These are phyloP conservation scores for Bruguiera parviflora DNA, from an alignment of 345 rosid genomes.

Conservation along the genomic window DNA sequence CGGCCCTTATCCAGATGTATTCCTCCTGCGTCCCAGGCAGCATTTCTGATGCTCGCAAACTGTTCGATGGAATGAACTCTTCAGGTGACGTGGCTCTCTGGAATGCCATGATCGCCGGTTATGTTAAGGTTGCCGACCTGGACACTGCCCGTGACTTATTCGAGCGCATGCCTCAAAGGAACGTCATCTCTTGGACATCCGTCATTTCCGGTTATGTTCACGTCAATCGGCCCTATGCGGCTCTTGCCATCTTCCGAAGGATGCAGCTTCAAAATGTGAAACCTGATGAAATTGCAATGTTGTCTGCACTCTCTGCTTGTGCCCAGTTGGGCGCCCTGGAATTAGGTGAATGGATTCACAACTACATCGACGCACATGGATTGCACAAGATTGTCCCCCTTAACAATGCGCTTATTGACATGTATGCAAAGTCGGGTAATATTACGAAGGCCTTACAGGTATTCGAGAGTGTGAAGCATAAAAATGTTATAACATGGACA, in stretches of 20 bases:
- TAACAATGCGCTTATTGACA: constrained; percentile 60
- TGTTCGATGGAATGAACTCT: constrained; percentile 48
- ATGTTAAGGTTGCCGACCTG: constrained; percentile 45
- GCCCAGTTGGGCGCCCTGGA: constrained; percentile 58
- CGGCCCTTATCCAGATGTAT: constrained; percentile 61
- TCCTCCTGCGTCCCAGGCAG: constrained; percentile 16
- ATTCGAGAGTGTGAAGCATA: constrained; percentile 44
- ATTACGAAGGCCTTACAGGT: constrained; percentile 50
- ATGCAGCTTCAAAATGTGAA: constrained; percentile 54
- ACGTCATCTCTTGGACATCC: constrained; percentile 69
- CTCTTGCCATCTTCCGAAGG: constrained; percentile 48
- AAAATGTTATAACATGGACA: constrained; percentile 67
- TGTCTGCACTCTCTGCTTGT: constrained; percentile 68
- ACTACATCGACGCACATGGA: constrained; percentile 37
- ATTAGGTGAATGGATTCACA: constrained; percentile 56
- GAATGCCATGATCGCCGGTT: constrained; percentile 61
- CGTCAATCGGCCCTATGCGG: constrained; percentile 41
- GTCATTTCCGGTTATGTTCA: constrained; percentile 62
- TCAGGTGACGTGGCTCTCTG: constrained; percentile 39
- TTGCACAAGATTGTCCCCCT: constrained; percentile 40
- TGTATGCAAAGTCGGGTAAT: constrained; percentile 68
- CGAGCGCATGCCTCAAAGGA: constrained; percentile 49
- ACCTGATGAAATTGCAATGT: constrained; percentile 64
- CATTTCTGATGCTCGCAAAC: constrained; percentile 43
- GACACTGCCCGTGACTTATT: constrained; percentile 43